A percentile compares a stretch with the other conserved stretches of the same genome.
Evolutionary conservation across 768 basidiomycete species (phyloP).

Genomic region (Podaxis sp.): DNA sequence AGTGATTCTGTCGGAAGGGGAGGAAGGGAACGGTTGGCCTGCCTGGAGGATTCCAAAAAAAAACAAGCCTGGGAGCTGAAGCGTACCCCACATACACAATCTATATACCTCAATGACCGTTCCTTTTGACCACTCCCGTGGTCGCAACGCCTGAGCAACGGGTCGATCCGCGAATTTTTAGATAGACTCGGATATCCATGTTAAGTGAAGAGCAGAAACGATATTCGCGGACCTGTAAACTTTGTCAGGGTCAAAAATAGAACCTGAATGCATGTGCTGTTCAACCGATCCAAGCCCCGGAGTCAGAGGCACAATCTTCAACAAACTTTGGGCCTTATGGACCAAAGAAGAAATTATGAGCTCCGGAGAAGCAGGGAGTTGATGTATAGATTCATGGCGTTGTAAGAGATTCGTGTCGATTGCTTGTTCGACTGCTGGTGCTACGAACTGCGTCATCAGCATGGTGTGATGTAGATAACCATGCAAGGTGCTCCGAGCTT

Average conservation of each 20-base stretch:
- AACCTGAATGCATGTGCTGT: slow-evolving; percentile 14
- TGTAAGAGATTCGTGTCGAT: background rate
- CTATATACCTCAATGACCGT: slow-evolving; percentile 12
- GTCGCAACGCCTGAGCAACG: slow-evolving; percentile 18
- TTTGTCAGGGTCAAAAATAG: slow-evolving; percentile 26
- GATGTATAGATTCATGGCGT: background rate
- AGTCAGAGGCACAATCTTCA: slow-evolving; percentile 8
- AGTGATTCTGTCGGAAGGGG: background rate
- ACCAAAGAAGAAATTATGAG: background rate
- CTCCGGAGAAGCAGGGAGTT: background rate
- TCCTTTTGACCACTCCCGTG: slow-evolving; percentile 12
- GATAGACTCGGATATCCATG: slow-evolving; percentile 29
- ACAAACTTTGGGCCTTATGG: slow-evolving; percentile 13
- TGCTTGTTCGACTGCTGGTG: background rate
- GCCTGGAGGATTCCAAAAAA: slow-evolving; percentile 8
- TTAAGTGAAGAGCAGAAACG: slow-evolving; percentile 12
- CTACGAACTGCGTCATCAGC: background rate
- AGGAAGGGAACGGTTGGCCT: background rate
- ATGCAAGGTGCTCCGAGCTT: background rate
- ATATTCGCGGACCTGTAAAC: slow-evolving; percentile 25
- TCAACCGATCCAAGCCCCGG: slow-evolving; percentile 2
- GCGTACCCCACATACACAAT: slow-evolving; percentile 9
- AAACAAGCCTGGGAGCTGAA: background rate
- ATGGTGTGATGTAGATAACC: background rate
- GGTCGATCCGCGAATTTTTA: slow-evolving; percentile 28